Conservation (phyloP, 1,139 yeast species). For the Suhomyces bolitotheri region DNA sequence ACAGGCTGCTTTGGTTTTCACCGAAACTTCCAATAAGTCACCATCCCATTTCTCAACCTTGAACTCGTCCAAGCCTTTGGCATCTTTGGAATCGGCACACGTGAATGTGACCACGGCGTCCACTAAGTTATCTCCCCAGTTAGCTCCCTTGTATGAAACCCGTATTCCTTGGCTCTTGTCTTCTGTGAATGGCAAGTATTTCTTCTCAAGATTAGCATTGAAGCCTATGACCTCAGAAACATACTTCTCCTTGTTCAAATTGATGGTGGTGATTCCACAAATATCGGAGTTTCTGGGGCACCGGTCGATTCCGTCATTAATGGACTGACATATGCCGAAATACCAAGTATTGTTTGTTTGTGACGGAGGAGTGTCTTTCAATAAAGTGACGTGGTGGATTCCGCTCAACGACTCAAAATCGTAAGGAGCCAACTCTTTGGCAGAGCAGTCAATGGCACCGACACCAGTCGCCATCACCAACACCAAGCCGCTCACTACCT, state of each 20-base stretch:
- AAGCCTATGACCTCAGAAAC: conserved; percentile 59
- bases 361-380: conserved; percentile 76
- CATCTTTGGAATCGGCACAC: conserved; percentile 45
- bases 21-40: conserved; percentile 24
- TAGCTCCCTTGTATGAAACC: conserved; percentile 53
- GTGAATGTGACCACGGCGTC: conserved; percentile 52
- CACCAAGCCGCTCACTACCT: conserved; percentile 5
- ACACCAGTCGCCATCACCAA: conserved; percentile 14
- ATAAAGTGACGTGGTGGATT: conserved; percentile 33
- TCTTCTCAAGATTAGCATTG: conserved; percentile 38
- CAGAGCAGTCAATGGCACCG: conserved; percentile 48
- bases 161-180: conserved; percentile 41
- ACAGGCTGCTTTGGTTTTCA: conserved; percentile 43
- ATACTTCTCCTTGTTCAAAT: conserved; percentile 45
- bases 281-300: conserved; percentile 73
- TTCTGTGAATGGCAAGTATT: conserved; percentile 19
- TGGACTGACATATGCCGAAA: conserved; percentile 65
- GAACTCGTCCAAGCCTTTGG: conserved; percentile 21
- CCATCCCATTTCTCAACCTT: conserved; percentile 36
- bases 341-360: conserved; percentile 63
- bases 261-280: conserved; percentile 62
- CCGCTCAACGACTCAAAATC: conserved; percentile 53
- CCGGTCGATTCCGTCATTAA: conserved; percentile 36
- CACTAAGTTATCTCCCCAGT: conserved; percentile 68
- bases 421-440: conserved; percentile 39